A percentile compares a stretch with the other conserved stretches of the same genome.
phyloP scores from a whole-genome alignment of 768 basidiomycete species.

The Rhodotorula paludigena region DNA sequence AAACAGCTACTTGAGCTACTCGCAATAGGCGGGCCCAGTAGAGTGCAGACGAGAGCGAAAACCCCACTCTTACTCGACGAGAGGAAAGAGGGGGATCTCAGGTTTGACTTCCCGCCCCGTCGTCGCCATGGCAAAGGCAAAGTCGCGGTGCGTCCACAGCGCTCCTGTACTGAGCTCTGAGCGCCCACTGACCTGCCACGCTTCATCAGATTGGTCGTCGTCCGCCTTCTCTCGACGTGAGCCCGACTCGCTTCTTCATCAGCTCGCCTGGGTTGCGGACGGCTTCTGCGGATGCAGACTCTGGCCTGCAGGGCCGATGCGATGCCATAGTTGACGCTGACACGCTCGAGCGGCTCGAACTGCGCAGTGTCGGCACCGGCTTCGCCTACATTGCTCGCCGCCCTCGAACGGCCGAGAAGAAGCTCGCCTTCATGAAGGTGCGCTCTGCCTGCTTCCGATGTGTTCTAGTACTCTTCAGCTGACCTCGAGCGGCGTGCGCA shows the following conservation, averaged over 20 bases:
- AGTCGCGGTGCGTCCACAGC: constrained; percentile 11
- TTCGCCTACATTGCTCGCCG: constrained; percentile 35
- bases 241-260: neutral
- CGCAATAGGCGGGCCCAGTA: too few species aligned
- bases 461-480: neutral
- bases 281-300: neutral
- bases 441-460: neutral
- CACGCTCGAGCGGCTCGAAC: neutral
- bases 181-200: neutral
- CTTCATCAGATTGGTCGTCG: constrained; percentile 20
- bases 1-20: too few species aligned
- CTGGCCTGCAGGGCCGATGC: too few species aligned
- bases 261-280: neutral
- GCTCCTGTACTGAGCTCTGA: too few species aligned
- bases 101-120: neutral
- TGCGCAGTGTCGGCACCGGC: constrained; percentile 30
- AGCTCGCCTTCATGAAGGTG: constrained; percentile 40
- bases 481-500: neutral
- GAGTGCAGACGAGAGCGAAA: too few species aligned
- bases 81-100: neutral
- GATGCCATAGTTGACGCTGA: too few species aligned
- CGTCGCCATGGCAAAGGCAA: constrained; percentile 33
- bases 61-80: too few species aligned
- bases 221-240: constrained; percentile 32
- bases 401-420: constrained; percentile 37